These are phyloP conservation scores for Turnera subulata DNA, from an alignment of 345 rosid genomes.

Conservation along the genomic window DNA sequence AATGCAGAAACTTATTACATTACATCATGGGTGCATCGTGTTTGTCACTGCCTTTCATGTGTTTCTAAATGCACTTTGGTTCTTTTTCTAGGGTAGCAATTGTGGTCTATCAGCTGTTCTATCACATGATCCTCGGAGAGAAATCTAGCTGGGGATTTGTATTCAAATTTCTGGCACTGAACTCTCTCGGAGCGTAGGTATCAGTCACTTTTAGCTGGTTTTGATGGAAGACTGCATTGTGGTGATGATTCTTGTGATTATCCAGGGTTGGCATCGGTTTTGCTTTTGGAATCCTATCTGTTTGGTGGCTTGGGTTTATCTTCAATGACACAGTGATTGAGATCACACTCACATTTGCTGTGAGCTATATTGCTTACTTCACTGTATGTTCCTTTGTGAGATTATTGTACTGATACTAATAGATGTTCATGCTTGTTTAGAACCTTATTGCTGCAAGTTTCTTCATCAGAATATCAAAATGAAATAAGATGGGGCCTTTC, in stretches of 20 bases:
- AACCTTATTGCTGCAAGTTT: too few species aligned
- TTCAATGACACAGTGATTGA: constrained; percentile 92
- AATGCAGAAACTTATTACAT: too few species aligned
- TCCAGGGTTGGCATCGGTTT: constrained; percentile 85
- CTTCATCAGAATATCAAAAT: too few species aligned
- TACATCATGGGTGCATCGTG: too few species aligned
- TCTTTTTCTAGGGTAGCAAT: constrained; percentile 70
- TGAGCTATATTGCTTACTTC: constrained; percentile 88
- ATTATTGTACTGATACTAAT: too few species aligned
- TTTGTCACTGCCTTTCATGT: too few species aligned
- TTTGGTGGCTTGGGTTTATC: constrained; percentile 88
- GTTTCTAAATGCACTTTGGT: neutral
- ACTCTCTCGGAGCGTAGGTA: constrained; percentile 90
- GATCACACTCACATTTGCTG: constrained; percentile 79
- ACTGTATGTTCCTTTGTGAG: constrained; percentile 62
- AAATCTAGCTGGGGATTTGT: constrained; percentile 51
- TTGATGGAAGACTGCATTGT: neutral
- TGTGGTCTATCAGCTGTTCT: constrained; percentile 91
- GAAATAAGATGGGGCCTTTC: too few species aligned
- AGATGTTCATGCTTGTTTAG: too few species aligned
- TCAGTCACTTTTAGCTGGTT: constrained; percentile 15
- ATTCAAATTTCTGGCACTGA: constrained; percentile 59
- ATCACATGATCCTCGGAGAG: constrained; percentile 70
- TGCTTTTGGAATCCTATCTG: constrained; percentile 86
- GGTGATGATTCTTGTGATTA: constrained; percentile 26